Evolutionary conservation across 768 basidiomycete species (phyloP).

Genomic region (Pleurotus cornucopiae): DNA sequence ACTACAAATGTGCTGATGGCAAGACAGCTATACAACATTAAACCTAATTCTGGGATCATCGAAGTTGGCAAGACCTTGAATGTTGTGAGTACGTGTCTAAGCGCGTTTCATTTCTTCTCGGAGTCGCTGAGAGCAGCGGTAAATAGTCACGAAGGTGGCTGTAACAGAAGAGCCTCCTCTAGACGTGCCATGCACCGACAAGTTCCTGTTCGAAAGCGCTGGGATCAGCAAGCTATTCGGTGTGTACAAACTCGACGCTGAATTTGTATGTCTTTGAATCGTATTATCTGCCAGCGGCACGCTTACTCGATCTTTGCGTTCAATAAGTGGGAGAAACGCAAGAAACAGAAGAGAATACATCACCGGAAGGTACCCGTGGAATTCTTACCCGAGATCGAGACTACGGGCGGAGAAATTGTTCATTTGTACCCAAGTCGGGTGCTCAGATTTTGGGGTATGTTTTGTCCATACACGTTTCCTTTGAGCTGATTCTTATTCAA

Average conservation of each 20-base stretch:
- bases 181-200: conserved; percentile 1
- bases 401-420: not conserved
- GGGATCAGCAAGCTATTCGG: not conserved
- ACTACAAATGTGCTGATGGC: not conserved
- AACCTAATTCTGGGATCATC: conserved; percentile 6
- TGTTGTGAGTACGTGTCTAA: not conserved
- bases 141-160: not conserved
- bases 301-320: too few relatives aligned
- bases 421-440: not conserved
- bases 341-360: conserved; percentile 4
- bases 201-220: conserved; percentile 3
- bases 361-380: not conserved
- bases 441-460: conserved; percentile 3
- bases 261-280: conserved; percentile 1
- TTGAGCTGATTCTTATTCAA: not conserved
- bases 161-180: not conserved
- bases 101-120: not conserved
- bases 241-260: not conserved
- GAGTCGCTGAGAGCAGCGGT: not conserved
- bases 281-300: too few relatives aligned
- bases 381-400: conserved; percentile 3
- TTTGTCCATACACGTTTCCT: not conserved
- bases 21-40: not conserved
- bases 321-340: conserved; percentile 1
- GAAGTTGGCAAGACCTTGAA: conserved; percentile 1